These are phyloP conservation scores for Termitomyces sp. DNA, from an alignment of 1,284 basidiomycete genomes.

Conservation along the genomic window DNA sequence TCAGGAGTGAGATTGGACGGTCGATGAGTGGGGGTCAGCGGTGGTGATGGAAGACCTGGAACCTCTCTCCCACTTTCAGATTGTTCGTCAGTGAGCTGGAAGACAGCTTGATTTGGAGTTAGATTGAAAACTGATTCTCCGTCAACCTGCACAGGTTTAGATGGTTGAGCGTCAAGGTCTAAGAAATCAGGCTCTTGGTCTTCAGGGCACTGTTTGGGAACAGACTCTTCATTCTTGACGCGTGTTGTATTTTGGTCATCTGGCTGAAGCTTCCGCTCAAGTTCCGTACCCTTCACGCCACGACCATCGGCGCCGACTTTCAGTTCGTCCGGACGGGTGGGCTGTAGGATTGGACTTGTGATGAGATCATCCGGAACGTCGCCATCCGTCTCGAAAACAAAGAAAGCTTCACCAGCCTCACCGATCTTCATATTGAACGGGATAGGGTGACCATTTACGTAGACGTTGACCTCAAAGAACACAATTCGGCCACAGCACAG, in stretches of 20 bases:
- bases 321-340: conserved; percentile 44
- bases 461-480: conserved; percentile 65
- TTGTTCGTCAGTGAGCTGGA: conserved; percentile 21
- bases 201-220: conserved; percentile 11
- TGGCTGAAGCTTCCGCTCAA: conserved; percentile 17
- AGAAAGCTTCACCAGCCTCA: conserved; percentile 98
- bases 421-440: conserved; percentile 99
- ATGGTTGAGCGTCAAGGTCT: conserved; percentile 48
- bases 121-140: conserved; percentile 19
- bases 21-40: conserved; percentile 25
- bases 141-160: conserved; percentile 14
- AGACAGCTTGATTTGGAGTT: conserved; percentile 27
- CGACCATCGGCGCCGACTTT: conserved; percentile 36
- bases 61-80: conserved; percentile 15
- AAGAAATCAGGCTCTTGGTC: conserved; percentile 59
- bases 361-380: conserved; percentile 92
- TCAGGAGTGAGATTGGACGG: conserved; percentile 21
- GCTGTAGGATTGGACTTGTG: conserved; percentile 84
- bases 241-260: conserved; percentile 8
- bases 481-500: background rate
- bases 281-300: conserved; percentile 33
- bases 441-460: conserved; percentile 75
- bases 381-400: conserved; percentile 95
- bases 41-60: conserved; percentile 27
- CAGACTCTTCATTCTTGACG: conserved; percentile 12